These are phyloP conservation scores for Pythium rhizo-oryzae DNA, from an alignment of 352 stramenopile genomes.

Conservation along the genomic window DNA sequence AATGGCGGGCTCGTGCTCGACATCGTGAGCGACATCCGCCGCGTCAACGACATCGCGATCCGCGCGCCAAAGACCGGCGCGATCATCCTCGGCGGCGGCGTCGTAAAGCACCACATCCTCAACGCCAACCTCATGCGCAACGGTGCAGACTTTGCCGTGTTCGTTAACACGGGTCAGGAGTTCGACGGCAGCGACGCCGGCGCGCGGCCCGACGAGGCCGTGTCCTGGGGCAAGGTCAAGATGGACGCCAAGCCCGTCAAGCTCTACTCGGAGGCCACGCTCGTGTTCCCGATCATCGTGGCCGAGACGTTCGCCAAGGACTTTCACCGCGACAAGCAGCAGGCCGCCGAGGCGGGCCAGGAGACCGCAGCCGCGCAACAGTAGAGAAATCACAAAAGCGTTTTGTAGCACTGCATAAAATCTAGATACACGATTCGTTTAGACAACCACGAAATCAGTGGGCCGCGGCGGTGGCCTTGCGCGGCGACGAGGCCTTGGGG, in stretches of 20 bases:
- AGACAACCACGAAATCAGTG: not conserved
- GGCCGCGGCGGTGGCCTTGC: constrained; percentile 9
- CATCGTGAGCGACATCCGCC: constrained; percentile 96
- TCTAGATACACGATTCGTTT: not conserved
- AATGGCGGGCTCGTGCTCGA: constrained; percentile 97
- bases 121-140: constrained; percentile 99
- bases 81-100: constrained; percentile 98
- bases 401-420: not conserved
- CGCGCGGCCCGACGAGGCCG: constrained; percentile 97
- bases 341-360: constrained; percentile 27
- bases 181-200: constrained; percentile 99
- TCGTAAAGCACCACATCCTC: constrained; percentile 99
- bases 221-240: constrained; percentile 99
- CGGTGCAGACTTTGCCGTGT: constrained; percentile 98
- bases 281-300: constrained; percentile 99
- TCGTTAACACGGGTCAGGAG: constrained; percentile 98
- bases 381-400: not conserved
- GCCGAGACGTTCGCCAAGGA: constrained; percentile 99
- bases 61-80: constrained; percentile 93
- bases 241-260: constrained; percentile 96
- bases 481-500: constrained; percentile 31
- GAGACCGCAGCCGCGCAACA: not conserved
- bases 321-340: constrained; percentile 61
- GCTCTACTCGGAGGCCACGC: constrained; percentile 96
- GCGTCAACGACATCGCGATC: constrained; percentile 98